Conservation (phyloP, 1,139 yeast species). For the Taphrina pruni region DNA sequence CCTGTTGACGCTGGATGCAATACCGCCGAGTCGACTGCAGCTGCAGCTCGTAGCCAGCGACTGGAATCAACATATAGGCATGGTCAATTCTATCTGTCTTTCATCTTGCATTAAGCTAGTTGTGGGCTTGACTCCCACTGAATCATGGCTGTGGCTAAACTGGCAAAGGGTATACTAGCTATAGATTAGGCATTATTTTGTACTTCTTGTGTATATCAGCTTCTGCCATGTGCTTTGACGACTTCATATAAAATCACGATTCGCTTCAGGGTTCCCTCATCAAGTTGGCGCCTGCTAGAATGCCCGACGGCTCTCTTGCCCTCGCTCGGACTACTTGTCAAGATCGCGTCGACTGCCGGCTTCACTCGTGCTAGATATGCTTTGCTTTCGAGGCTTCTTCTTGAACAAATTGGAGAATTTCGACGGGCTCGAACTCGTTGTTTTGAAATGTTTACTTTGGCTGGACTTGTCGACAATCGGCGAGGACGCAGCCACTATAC, state of each 20-base stretch:
- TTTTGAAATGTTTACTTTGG: not conserved
- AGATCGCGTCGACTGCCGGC: constrained; percentile 27
- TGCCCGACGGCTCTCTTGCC: not conserved
- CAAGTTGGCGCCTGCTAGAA: not conserved
- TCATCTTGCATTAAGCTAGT: not conserved
- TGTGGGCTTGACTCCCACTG: not conserved
- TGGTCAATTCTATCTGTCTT: no score
- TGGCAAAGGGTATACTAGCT: constrained; percentile 2
- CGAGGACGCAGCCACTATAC: not conserved
- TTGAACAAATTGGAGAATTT: constrained; percentile 37
- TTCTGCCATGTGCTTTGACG: constrained; percentile 6
- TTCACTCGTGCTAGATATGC: constrained; percentile 26
- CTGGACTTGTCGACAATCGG: not conserved
- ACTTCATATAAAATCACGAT: not conserved
- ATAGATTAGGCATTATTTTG: constrained; percentile 12
- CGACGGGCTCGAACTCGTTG: constrained; percentile 24
- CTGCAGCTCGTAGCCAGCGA: no score
- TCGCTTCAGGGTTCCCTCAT: not conserved
- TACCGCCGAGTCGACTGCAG: no score
- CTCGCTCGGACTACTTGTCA: not conserved
- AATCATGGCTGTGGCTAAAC: not conserved
- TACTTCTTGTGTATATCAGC: constrained; percentile 7
- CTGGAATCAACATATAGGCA: no score
- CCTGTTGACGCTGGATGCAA: no score
- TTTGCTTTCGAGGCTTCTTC: constrained; percentile 30